phyloP scores from a whole-genome alignment of 257 asterid genomes.

The Gentiana dahurica region DNA sequence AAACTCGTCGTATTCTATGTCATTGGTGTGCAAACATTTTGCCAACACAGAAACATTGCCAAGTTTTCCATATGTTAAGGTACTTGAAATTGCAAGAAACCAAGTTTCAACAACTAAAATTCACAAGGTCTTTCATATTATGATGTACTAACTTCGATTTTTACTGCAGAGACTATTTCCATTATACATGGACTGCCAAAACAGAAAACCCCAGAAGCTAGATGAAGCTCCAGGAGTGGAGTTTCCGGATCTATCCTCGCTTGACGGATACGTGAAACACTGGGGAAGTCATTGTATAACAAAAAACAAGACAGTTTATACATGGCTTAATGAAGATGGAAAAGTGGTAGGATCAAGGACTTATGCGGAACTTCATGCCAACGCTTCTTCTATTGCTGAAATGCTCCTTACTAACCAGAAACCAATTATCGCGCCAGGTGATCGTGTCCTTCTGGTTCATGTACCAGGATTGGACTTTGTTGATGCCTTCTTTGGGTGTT shows the following conservation, averaged over 20 bases:
- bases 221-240: slow-evolving; percentile 42
- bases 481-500: slow-evolving; percentile 82
- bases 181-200: slow-evolving; percentile 21
- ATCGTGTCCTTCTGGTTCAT: slow-evolving; percentile 65
- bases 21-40: slow-evolving; percentile 48
- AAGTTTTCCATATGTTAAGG: slow-evolving; percentile 64
- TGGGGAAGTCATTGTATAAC: slow-evolving; percentile 52
- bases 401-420: slow-evolving; percentile 55
- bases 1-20: slow-evolving; percentile 63
- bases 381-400: slow-evolving; percentile 60
- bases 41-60: slow-evolving; percentile 44
- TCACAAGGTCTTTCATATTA: too few species aligned
- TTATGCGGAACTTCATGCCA: slow-evolving; percentile 45
- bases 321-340: slow-evolving; percentile 71
- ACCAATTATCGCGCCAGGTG: slow-evolving; percentile 55
- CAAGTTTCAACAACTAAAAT: not conserved
- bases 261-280: slow-evolving; percentile 55
- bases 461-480: slow-evolving; percentile 75
- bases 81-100: slow-evolving; percentile 19
- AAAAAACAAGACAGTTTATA: slow-evolving; percentile 48
- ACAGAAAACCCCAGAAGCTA: slow-evolving; percentile 28
- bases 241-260: slow-evolving; percentile 53
- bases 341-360: slow-evolving; percentile 36
- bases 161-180: slow-evolving; percentile 55
- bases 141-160: slow-evolving; percentile 4